phyloP scores from a whole-genome alignment of 768 basidiomycete species.

The Mycena kentingensis region DNA sequence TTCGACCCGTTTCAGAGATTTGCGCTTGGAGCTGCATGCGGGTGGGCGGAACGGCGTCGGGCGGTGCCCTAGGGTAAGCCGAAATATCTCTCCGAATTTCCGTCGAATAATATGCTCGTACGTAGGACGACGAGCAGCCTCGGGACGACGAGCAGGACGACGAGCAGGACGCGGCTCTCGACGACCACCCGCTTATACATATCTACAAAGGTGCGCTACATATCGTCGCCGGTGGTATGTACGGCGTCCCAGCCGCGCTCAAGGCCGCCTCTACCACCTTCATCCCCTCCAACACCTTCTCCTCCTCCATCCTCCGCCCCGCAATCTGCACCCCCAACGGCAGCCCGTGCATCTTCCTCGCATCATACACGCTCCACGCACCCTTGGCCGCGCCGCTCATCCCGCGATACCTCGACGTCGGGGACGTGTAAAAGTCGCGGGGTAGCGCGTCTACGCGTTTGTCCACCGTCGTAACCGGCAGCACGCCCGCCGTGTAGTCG shows the following conservation, averaged over 20 bases:
- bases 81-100: too few species aligned
- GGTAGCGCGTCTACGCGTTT: constrained; percentile 38
- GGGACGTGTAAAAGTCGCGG: constrained; percentile 34
- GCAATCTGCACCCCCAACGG: constrained; percentile 70
- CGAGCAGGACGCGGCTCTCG: too few species aligned
- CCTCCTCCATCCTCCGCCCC: constrained; percentile 67
- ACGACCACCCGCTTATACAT: neutral
- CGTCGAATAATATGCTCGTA: too few species aligned
- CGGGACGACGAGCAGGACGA: too few species aligned
- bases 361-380: constrained; percentile 57
- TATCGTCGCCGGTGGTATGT: constrained; percentile 9
- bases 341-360: constrained; percentile 64
- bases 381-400: constrained; percentile 38
- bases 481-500: constrained; percentile 58
- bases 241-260: constrained; percentile 15
- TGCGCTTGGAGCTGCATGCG: too few species aligned
- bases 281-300: constrained; percentile 73
- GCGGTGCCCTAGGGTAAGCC: too few species aligned
- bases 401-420: constrained; percentile 27
- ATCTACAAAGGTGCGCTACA: neutral
- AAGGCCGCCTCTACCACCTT: constrained; percentile 45
- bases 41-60: too few species aligned
- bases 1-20: too few species aligned
- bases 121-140: too few species aligned
- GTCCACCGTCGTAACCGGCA: constrained; percentile 60